Base-by-base conservation (phyloP, 1,284 basidiomycete genomes). In the Naganishia cerealis region DNA sequence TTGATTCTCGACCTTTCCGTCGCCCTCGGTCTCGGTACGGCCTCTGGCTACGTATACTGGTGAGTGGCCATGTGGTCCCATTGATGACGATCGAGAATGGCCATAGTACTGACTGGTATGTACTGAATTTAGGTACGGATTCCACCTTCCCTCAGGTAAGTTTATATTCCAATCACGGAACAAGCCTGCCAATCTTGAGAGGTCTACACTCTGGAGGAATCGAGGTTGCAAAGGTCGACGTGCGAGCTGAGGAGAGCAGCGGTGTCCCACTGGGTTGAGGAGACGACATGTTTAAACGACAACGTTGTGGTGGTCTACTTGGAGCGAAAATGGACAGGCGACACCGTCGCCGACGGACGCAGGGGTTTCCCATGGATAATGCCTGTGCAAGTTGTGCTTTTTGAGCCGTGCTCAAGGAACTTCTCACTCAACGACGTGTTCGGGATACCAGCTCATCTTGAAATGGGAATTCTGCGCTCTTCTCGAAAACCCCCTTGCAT, bases 1-100 rank as follows among this genome's bases (percentile, higher is more conserved):
- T 86, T 92, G 80, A 90, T 90, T 86, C 85, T 90, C 71, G 91
- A 93, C 78, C 74, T 92, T 72, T 83, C 86, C 66, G 83, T 85
- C 74, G 84, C 86, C 43, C 78, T 92, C 54, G 90, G 89, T 72
- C 85, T 93, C 65, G 91, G 90, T 43, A 72, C 87, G 68, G 83
- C 86, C 66, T 83, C 84, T 29, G 91, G 86, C 54, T 92, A 90
- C 76, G 84, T 84, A 7, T 93, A 85, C 83, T 93, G 91, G 91
- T 92, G 71, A 74, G 89, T 73, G 72, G 9, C 29, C 13, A 24
- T 13, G 12, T n/a, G 54, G n/a, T n/a, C 12, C 16, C 8, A 16
- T 55, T 2, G 12, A 56, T 56, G 16, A 36, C 73, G 84, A 86
- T 77, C 86, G 83, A 75, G 76, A 73, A 15, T 73, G 73, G 57